phyloP scores from a whole-genome alignment of 768 basidiomycete genomes.

The Tulasnella sp. region DNA sequence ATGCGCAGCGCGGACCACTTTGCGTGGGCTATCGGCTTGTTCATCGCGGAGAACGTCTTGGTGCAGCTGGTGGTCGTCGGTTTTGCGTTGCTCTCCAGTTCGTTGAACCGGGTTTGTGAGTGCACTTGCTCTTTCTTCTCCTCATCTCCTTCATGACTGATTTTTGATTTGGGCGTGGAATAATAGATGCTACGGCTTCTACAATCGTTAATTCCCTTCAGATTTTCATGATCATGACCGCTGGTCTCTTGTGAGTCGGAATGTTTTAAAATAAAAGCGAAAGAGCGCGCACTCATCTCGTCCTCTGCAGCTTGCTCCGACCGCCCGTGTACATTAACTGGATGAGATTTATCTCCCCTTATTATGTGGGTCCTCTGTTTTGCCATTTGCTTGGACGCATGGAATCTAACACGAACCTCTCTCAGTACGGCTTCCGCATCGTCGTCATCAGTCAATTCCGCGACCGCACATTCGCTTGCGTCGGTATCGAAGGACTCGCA shows the following conservation, averaged over 20 bases:
- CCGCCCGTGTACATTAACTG: constrained; percentile 38
- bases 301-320: constrained; percentile 22
- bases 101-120: constrained; percentile 35
- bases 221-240: constrained; percentile 33
- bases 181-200: constrained; percentile 35
- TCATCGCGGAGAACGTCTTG: constrained; percentile 37
- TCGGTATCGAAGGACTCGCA: constrained; percentile 34
- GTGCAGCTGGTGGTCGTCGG: constrained; percentile 32
- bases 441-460: constrained; percentile 41
- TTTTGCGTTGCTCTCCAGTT: constrained; percentile 35
- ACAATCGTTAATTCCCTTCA: constrained; percentile 35
- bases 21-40: constrained; percentile 38
- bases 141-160: neutral
- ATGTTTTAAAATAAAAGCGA: constrained; percentile 14
- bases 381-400: neutral
- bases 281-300: neutral
- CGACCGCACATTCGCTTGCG: constrained; percentile 37
- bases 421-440: constrained; percentile 38
- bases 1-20: constrained; percentile 38
- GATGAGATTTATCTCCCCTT: constrained; percentile 41
- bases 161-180: neutral
- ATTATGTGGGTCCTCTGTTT: constrained; percentile 32
- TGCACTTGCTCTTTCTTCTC: neutral
- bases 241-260: constrained; percentile 31
- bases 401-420: neutral